Conservation (phyloP, 2,329 filamentous ascomycete species). For the Trichoderma pleuroti region DNA sequence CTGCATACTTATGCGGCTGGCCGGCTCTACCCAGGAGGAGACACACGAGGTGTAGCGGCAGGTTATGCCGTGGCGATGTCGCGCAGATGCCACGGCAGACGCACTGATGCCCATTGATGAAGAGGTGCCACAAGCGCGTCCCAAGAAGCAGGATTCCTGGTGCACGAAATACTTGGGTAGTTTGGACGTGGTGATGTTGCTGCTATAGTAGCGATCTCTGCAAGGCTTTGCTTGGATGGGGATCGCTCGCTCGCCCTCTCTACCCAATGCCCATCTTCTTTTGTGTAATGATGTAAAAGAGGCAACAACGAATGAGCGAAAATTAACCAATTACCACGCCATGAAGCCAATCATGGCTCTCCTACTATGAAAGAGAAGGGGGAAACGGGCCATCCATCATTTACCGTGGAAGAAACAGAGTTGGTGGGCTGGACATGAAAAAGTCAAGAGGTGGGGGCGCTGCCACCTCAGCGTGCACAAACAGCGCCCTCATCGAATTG, state of each 20-base stretch:
- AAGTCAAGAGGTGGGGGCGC: not conserved
- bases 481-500: not conserved
- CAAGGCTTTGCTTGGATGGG: not conserved
- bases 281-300: not conserved
- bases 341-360: not conserved
- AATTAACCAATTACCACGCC: not conserved
- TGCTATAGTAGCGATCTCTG: not conserved
- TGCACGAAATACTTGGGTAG: not conserved
- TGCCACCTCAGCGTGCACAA: conserved; percentile 15
- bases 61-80: conserved; percentile 1
- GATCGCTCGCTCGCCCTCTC: not conserved
- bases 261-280: not conserved
- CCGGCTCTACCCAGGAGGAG: not conserved
- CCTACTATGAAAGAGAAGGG: not conserved
- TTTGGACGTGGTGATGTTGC: not conserved
- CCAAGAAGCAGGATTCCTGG: not conserved
- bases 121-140: not conserved
- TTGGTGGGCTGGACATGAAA: not conserved
- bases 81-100: conserved; percentile 5
- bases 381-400: not conserved
- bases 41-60: not conserved
- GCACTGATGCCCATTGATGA: conserved; percentile 15
- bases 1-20: not conserved
- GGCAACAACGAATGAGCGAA: not conserved
- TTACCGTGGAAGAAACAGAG: not conserved